These are phyloP conservation scores for Trichosporon faecale DNA, from an alignment of 1,284 basidiomycete genomes.

Conservation along the genomic window DNA sequence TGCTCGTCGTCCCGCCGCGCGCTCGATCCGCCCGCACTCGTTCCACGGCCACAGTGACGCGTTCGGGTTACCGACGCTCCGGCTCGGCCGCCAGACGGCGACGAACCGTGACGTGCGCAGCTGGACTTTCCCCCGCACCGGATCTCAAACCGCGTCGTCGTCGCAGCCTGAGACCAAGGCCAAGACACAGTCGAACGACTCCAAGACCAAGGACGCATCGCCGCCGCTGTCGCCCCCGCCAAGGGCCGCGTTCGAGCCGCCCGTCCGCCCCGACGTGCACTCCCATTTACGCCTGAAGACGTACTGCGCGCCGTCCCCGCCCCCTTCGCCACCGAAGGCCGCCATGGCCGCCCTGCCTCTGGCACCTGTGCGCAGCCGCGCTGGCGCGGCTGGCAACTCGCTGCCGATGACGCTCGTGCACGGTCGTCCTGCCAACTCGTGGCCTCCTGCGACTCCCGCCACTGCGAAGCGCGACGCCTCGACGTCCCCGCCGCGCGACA, in stretches of 20 bases:
- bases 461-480: conserved; percentile 46
- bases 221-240: conserved; percentile 29
- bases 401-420: conserved; percentile 36
- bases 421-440: conserved; percentile 41
- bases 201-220: not conserved
- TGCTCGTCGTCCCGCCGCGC: conserved; percentile 17
- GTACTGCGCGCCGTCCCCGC: conserved; percentile 51
- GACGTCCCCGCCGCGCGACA: conserved; percentile 11
- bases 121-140: conserved; percentile 41
- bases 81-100: not conserved
- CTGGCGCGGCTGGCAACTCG: not conserved
- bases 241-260: conserved; percentile 38
- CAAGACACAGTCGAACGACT: not conserved
- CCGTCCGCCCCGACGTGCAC: conserved; percentile 45
- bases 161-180: not conserved
- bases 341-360: conserved; percentile 7
- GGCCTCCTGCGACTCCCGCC: conserved; percentile 23
- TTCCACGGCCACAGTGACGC: conserved; percentile 27
- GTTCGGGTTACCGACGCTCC: conserved; percentile 26
- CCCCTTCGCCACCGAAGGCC: conserved; percentile 42
- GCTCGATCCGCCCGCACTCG: conserved; percentile 16
- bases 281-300: conserved; percentile 43
- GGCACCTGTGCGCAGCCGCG: conserved; percentile 15
- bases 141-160: not conserved
- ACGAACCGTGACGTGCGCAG: conserved; percentile 10